phyloP scores from a whole-genome alignment of 495 filamentous ascomycete genomes.

The Talaromyces proteolyticus region DNA sequence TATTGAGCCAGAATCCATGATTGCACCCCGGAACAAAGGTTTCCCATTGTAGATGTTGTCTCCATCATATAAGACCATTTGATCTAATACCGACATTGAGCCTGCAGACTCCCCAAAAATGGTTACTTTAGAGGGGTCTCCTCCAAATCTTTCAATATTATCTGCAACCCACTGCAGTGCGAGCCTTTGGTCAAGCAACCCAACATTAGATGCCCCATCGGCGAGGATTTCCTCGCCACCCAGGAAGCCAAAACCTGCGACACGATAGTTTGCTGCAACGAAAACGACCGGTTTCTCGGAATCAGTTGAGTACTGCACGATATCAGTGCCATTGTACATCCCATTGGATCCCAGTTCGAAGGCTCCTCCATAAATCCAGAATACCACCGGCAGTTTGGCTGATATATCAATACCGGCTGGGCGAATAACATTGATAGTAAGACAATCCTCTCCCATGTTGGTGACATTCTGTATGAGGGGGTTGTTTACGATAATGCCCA shows the following conservation, averaged over 20 bases:
- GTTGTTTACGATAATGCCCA: too few species aligned
- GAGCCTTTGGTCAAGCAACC: constrained; percentile 52
- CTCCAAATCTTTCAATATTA: constrained; percentile 47
- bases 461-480: constrained; percentile 30
- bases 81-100: constrained; percentile 33
- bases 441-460: constrained; percentile 32
- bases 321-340: constrained; percentile 51
- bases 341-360: constrained; percentile 43
- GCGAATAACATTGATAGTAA: constrained; percentile 37
- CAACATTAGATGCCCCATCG: constrained; percentile 50
- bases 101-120: constrained; percentile 59
- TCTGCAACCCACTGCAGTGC: constrained; percentile 56
- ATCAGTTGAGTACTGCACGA: constrained; percentile 24
- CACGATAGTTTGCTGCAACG: constrained; percentile 55
- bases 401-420: constrained; percentile 22
- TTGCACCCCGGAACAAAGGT: too few species aligned
- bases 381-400: constrained; percentile 46
- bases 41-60: too few species aligned
- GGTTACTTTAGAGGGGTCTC: constrained; percentile 52
- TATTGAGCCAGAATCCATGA: too few species aligned
- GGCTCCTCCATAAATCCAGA: constrained; percentile 49
- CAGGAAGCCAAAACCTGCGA: constrained; percentile 57
- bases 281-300: constrained; percentile 46
- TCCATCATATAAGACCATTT: too few species aligned
- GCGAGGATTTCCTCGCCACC: constrained; percentile 33